A percentile compares a stretch with the other conserved stretches of the same genome.
phyloP scores from a whole-genome alignment of 108 stramenopile genomes.

The Skeletonema potamos region DNA sequence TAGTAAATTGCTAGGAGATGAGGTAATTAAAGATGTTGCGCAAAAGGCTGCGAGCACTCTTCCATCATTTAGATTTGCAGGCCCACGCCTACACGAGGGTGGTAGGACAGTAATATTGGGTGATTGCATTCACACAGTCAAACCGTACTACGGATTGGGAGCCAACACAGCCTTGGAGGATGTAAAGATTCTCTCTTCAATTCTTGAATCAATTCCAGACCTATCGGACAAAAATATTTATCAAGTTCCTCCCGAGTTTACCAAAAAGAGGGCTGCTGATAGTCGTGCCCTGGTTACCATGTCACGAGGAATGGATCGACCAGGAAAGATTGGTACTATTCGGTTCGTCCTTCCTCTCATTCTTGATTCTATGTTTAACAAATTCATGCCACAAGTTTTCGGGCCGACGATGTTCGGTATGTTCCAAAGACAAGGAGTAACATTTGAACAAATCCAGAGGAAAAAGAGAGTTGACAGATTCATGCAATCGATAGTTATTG shows the following conservation, averaged over 20 bases:
- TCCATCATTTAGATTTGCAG: slow-evolving; percentile 57
- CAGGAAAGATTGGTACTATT: slow-evolving; percentile 49
- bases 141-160: slow-evolving; percentile 89
- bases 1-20: slow-evolving; percentile 43
- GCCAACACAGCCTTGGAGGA: slow-evolving; percentile 95
- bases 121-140: slow-evolving; percentile 67
- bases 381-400: slow-evolving; percentile 49
- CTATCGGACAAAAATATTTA: neutral
- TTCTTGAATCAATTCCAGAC: slow-evolving; percentile 8
- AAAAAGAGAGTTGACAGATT: slow-evolving; percentile 28
- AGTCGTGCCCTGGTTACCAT: slow-evolving; percentile 66
- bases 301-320: slow-evolving; percentile 56
- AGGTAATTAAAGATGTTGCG: slow-evolving; percentile 45
- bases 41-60: slow-evolving; percentile 42
- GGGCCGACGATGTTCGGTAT: slow-evolving; percentile 51
- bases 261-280: slow-evolving; percentile 52
- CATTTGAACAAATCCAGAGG: slow-evolving; percentile 21
- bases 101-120: slow-evolving; percentile 48
- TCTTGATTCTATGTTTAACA: slow-evolving; percentile 61
- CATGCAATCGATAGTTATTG: slow-evolving; percentile 26
- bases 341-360: slow-evolving; percentile 65
- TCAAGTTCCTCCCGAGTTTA: slow-evolving; percentile 30
- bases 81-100: slow-evolving; percentile 50
- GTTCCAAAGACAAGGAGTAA: slow-evolving; percentile 45
- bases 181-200: slow-evolving; percentile 46